Evolutionary conservation across 192 early-diverging fungal genomes (phyloP), one percentile per base, ranked within the genome.

Genomic region (Pilaira anomala): DNA sequence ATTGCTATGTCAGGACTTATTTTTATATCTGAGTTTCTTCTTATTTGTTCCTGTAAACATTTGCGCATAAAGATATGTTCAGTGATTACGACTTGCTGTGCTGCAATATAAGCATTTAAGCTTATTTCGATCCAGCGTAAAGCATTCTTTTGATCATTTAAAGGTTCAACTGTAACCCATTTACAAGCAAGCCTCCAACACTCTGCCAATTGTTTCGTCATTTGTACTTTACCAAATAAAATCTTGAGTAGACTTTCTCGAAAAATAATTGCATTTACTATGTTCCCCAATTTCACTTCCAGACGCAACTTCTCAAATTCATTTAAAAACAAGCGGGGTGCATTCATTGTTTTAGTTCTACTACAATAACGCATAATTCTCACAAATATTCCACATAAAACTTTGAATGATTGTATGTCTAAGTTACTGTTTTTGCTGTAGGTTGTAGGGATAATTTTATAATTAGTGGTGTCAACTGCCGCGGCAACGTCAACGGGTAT

Each of bases 191-290:
- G 9, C n/a, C 49, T 62, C 60, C 60, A 62, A 21, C 22, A 28
- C 19, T 36, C 46, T 30, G 49, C 46, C 22, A 62, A 36, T 19
- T 49, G 26, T 1, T 62, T 14, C 12, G 60, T 11, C 60, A 62
- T 48, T 33, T 46, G 44, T 13, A 62, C 26, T 49, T 49, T 48
- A 21, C 46, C 60, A 49, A 62, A 62, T 30, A 62, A 30, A 21
- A 62, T 62, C 2, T 25, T 49, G 2, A 33, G 19, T 12, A 62
- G 48, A 13, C 26, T 62, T 33, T 62, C 28, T 12, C 46, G 26
- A 33, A 49, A 36, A 13, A n/a, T 22, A 16, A 16, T 21, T 16
- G 40, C 13, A 42, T 58, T 18, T 6, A 58, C 22, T 3, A 36
- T 58, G 4, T 41, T 40, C 21, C 56, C 56, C 7, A 40, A 14